phyloP scores from a whole-genome alignment of 1,284 basidiomycete genomes.

The Trametes pubescens region DNA sequence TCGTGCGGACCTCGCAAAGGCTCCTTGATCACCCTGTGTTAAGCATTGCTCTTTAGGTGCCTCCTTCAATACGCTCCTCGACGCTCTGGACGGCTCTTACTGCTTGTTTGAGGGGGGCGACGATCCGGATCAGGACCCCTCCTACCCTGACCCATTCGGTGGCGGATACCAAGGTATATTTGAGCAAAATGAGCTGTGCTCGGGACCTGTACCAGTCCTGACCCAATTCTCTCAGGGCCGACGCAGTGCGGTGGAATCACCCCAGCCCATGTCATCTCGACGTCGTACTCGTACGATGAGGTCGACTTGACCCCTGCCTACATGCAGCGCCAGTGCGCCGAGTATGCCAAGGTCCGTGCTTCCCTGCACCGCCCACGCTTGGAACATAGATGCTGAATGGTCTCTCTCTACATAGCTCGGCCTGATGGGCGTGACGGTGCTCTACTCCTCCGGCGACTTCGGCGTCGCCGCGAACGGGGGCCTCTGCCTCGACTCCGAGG shows the following conservation, averaged over 20 bases:
- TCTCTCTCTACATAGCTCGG: constrained; percentile 26
- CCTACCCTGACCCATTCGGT: constrained; percentile 33
- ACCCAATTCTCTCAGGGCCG: constrained; percentile 29
- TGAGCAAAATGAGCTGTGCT: neutral
- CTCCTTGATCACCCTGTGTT: neutral
- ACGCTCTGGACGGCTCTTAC: constrained; percentile 58
- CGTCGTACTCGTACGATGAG: constrained; percentile 52
- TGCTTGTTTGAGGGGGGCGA: constrained; percentile 72
- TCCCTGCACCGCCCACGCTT: neutral
- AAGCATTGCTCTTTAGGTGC: constrained; percentile 43
- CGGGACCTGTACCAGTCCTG: neutral
- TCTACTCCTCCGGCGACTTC: constrained; percentile 36
- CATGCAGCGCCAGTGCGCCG: constrained; percentile 51
- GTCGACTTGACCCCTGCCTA: constrained; percentile 46
- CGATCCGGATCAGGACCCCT: constrained; percentile 47
- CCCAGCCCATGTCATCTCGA: constrained; percentile 52
- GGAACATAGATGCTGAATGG: neutral
- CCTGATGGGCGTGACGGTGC: constrained; percentile 35
- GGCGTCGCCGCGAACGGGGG: constrained; percentile 32
- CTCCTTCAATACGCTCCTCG: constrained; percentile 55
- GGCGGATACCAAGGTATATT: constrained; percentile 26
- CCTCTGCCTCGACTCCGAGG: constrained; percentile 37
- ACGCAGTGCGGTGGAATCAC: constrained; percentile 49
- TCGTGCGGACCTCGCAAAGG: neutral
- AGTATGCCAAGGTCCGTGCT: constrained; percentile 52